These are phyloP conservation scores for Millerozyma miso DNA, from an alignment of 805 yeast genomes.

Conservation along the genomic window DNA sequence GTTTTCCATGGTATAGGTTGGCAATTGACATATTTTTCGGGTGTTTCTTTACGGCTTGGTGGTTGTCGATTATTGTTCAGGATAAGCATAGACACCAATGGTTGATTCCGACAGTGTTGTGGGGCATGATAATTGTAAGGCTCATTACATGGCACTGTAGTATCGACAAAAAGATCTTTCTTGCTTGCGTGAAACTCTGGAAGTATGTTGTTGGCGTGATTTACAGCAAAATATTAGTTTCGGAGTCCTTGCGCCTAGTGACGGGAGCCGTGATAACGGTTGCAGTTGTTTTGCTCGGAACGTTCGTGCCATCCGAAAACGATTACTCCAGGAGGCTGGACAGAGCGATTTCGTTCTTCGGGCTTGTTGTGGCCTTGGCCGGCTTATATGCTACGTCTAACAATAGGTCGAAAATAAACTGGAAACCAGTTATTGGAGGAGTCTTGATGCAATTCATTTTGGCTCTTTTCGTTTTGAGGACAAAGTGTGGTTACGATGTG, in stretches of 20 bases:
- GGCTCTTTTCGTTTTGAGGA: slow-evolving; percentile 58
- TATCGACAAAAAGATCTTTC: slow-evolving; percentile 16
- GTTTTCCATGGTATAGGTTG: slow-evolving; percentile 13
- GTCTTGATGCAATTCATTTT: slow-evolving; percentile 56
- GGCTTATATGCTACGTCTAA: slow-evolving; percentile 44
- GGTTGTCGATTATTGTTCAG: slow-evolving; percentile 53
- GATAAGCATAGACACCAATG: slow-evolving; percentile 45
- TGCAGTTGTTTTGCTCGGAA: slow-evolving; percentile 48
- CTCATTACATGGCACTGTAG: slow-evolving; percentile 48
- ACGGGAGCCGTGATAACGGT: slow-evolving; percentile 44
- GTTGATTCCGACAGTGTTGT: slow-evolving; percentile 56
- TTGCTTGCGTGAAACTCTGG: slow-evolving; percentile 24
- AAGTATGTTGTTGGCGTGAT: slow-evolving; percentile 26
- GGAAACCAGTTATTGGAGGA: slow-evolving; percentile 60
- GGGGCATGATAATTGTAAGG: slow-evolving; percentile 47
- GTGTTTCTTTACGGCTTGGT: slow-evolving; percentile 49
- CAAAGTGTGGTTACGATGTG: slow-evolving; percentile 55
- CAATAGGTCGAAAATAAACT: slow-evolving; percentile 42
- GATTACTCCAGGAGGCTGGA: slow-evolving; percentile 45
- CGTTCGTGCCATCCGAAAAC: slow-evolving; percentile 48
- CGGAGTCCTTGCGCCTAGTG: slow-evolving; percentile 33
- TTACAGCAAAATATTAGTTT: slow-evolving; percentile 38
- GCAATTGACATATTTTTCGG: slow-evolving; percentile 22
- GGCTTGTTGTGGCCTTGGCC: slow-evolving; percentile 44
- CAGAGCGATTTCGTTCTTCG: slow-evolving; percentile 56